phyloP scores from a whole-genome alignment of 495 filamentous ascomycete genomes.

The Xylaria longipes region DNA sequence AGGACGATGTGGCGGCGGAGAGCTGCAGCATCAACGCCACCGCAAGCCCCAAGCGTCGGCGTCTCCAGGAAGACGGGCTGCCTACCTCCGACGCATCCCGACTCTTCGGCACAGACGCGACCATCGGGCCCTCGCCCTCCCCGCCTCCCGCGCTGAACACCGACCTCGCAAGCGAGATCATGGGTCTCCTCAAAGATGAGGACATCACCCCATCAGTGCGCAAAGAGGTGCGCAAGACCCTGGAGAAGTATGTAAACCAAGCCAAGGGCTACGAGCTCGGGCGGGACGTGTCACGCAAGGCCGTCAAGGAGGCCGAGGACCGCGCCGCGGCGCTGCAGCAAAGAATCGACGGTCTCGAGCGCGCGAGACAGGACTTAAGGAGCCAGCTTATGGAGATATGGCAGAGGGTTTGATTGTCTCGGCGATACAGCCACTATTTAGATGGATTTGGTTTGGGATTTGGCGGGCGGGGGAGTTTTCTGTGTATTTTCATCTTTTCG shows the following conservation, averaged over 20 bases:
- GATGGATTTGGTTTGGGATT: not conserved
- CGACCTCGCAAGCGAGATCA: constrained; percentile 57
- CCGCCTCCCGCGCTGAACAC: constrained; percentile 29
- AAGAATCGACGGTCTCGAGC: constrained; percentile 56
- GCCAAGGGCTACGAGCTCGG: constrained; percentile 64
- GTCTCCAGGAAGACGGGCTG: constrained; percentile 1
- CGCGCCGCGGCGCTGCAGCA: constrained; percentile 60
- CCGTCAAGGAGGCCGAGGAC: constrained; percentile 66
- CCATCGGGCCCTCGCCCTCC: constrained; percentile 16
- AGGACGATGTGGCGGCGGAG: constrained; percentile 11
- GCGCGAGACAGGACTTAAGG: constrained; percentile 31
- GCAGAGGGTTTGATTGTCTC: not conserved
- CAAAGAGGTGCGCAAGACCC: constrained; percentile 51
- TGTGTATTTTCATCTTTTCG: no score
- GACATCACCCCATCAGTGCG: constrained; percentile 49
- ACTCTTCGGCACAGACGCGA: constrained; percentile 21
- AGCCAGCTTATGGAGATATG: constrained; percentile 31
- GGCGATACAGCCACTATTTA: not conserved
- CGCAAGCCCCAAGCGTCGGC: constrained; percentile 21
- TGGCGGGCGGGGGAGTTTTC: not conserved
- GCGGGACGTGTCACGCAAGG: constrained; percentile 65
- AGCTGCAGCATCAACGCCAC: not conserved
- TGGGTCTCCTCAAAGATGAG: constrained; percentile 58
- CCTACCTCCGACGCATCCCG: not conserved
- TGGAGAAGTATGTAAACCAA: constrained; percentile 63